Conservation (phyloP, 352 stramenopile genomes). For the Thalassiosira exigua region DNA sequence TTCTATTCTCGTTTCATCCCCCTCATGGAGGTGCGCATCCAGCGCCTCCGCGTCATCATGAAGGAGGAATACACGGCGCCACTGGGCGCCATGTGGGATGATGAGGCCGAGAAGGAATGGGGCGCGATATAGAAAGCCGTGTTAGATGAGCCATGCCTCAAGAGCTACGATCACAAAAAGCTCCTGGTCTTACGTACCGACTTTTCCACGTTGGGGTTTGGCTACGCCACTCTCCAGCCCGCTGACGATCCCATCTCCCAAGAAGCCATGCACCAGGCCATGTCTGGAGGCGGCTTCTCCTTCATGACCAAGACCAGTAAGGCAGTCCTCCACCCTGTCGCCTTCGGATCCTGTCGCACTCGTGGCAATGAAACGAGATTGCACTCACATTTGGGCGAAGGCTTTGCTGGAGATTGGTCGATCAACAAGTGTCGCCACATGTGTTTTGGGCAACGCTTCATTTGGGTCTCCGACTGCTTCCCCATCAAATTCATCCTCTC, state of each 20-base stretch:
- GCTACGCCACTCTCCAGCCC: constrained; percentile 21
- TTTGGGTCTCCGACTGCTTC: constrained; percentile 31
- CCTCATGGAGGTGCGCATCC: constrained; percentile 18
- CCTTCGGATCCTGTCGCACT: constrained; percentile 10
- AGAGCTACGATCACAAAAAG: constrained; percentile 14
- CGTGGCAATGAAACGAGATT: constrained; percentile 10
- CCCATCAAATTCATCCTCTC: constrained; percentile 35
- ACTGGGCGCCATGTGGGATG: background rate
- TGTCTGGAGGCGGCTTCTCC: constrained; percentile 24
- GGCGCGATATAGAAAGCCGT: constrained; percentile 10
- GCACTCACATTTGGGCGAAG: constrained; percentile 49
- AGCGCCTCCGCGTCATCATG: constrained; percentile 8
- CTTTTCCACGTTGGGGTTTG: constrained; percentile 27
- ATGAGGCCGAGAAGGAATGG: background rate
- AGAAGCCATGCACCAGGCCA: constrained; percentile 25
- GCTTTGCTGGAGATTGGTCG: constrained; percentile 16
- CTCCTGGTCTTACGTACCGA: constrained; percentile 35
- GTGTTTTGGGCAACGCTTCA: constrained; percentile 11
- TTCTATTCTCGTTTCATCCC: constrained; percentile 28
- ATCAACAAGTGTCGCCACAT: constrained; percentile 25
- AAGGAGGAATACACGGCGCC: background rate
- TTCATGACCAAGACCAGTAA: constrained; percentile 20
- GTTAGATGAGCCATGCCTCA: constrained; percentile 28
- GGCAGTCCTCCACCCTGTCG: background rate
- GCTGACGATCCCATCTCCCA: constrained; percentile 17